Conservation (phyloP, 176 grass and related monocot species). For the Tillandsia leiboldiana region DNA sequence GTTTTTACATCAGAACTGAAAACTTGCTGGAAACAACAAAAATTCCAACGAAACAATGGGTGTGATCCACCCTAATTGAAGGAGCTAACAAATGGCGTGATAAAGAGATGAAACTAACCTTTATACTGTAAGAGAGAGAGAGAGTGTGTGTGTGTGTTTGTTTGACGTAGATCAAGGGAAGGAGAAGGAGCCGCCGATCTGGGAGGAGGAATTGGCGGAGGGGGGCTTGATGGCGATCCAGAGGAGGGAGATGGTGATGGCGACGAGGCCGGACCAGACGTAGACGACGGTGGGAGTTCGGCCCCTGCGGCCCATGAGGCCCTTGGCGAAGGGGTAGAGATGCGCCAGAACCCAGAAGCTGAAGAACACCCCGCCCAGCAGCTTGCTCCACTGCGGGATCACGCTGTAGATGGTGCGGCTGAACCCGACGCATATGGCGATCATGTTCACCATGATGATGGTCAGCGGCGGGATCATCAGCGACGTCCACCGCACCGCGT, state of each 20-base stretch:
- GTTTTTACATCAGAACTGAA: no score
- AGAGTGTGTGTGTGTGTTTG: no score
- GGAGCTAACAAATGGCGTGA: no score
- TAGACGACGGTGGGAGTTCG: constrained; percentile 91
- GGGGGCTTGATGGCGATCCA: constrained; percentile 91
- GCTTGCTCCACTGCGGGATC: constrained; percentile 96
- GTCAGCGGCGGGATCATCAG: constrained; percentile 85
- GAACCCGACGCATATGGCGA: constrained; percentile 90
- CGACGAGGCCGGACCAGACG: constrained; percentile 81
- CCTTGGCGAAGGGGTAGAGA: constrained; percentile 95
- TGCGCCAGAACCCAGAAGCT: constrained; percentile 97
- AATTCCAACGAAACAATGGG: no score
- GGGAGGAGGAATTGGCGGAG: constrained; percentile 38
- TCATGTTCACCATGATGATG: constrained; percentile 96
- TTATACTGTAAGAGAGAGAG: no score
- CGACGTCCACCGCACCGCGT: constrained; percentile 83
- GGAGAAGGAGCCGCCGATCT: constrained; percentile 76
- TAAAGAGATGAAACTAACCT: no score
- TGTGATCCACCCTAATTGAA: no score
- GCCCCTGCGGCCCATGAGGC: constrained; percentile 91
- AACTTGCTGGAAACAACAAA: no score
- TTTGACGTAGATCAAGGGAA: constrained; percentile 47
- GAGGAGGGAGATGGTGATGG: constrained; percentile 88
- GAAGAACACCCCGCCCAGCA: constrained; percentile 94
- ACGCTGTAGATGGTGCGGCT: constrained; percentile 83